Conservation (phyloP, 2,329 filamentous ascomycete genomes). For the Fusarium setosum region DNA sequence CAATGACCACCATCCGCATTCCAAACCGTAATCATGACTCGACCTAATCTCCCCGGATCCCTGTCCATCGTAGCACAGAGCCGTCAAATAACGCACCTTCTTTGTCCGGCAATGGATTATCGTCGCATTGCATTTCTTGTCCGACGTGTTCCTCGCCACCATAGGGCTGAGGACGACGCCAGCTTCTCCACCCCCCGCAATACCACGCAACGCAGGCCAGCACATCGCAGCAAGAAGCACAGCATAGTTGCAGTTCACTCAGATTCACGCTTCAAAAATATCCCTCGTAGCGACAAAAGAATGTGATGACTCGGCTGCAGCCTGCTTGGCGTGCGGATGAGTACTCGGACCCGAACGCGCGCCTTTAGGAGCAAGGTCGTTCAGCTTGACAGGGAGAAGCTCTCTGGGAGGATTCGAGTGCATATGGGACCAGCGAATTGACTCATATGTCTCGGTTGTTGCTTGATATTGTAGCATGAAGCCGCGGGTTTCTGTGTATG, state of each 20-base stretch:
- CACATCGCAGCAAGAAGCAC: background rate
- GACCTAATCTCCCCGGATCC: background rate
- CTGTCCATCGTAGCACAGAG: background rate
- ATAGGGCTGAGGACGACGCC: constrained; percentile 8
- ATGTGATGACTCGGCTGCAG: background rate
- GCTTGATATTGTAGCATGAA: too few species aligned
- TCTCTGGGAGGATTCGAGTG: background rate
- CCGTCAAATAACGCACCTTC: background rate
- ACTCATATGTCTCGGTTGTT: too few species aligned
- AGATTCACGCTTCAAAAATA: too few species aligned
- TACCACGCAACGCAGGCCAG: background rate
- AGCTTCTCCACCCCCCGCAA: background rate
- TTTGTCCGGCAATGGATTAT: background rate
- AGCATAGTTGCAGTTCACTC: background rate
- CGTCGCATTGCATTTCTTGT: background rate
- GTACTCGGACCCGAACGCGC: background rate
- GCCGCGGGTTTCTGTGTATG: too few species aligned
- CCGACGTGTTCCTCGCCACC: background rate
- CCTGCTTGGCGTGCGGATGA: constrained; percentile 1
- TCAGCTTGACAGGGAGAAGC: background rate
- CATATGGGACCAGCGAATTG: background rate
- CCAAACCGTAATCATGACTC: too few species aligned
- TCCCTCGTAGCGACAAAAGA: too few species aligned
- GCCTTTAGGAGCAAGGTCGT: background rate
- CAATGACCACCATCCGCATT: background rate